phyloP scores from a whole-genome alignment of 495 filamentous ascomycete genomes.

The Aspergillus taichungensis region DNA sequence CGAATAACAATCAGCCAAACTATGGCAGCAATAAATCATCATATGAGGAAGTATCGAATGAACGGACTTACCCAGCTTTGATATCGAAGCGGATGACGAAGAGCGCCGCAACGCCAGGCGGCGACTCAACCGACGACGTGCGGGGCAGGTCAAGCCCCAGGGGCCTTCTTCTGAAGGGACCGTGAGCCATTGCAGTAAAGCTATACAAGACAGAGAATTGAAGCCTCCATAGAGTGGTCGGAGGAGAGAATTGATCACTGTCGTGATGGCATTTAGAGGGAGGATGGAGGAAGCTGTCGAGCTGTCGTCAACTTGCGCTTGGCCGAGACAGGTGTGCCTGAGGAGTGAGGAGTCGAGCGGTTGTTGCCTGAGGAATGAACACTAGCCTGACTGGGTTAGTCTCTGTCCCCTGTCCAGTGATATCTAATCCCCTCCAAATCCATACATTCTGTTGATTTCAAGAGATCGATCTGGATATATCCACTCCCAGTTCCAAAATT shows the following conservation, averaged over 20 bases:
- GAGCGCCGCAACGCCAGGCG: constrained; percentile 68
- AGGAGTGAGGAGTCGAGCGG: constrained; percentile 3
- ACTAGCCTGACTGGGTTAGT: constrained; percentile 7
- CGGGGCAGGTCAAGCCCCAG: constrained; percentile 29
- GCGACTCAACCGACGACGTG: constrained; percentile 28
- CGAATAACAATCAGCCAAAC: constrained; percentile 12
- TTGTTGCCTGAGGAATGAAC: constrained; percentile 10
- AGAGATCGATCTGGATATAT: background rate
- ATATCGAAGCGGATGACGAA: constrained; percentile 84
- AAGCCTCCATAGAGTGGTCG: constrained; percentile 16
- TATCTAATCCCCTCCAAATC: too few species aligned
- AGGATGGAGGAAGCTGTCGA: background rate
- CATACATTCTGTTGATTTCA: background rate
- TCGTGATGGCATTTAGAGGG: constrained; percentile 3
- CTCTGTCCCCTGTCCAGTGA: too few species aligned
- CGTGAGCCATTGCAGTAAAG: constrained; percentile 21
- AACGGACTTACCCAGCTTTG: constrained; percentile 57
- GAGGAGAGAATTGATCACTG: constrained; percentile 1
- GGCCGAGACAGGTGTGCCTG: background rate
- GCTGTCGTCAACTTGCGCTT: background rate
- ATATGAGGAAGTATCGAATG: background rate
- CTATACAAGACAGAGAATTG: background rate
- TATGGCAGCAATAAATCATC: background rate
- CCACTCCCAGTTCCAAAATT: too few species aligned
- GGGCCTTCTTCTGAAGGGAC: constrained; percentile 22